Evolutionary conservation across 225 moss, liverwort and hornwort species (phyloP), one percentile per base, ranked within the genome.

Genomic region (Pseudoscleropodium purum): DNA sequence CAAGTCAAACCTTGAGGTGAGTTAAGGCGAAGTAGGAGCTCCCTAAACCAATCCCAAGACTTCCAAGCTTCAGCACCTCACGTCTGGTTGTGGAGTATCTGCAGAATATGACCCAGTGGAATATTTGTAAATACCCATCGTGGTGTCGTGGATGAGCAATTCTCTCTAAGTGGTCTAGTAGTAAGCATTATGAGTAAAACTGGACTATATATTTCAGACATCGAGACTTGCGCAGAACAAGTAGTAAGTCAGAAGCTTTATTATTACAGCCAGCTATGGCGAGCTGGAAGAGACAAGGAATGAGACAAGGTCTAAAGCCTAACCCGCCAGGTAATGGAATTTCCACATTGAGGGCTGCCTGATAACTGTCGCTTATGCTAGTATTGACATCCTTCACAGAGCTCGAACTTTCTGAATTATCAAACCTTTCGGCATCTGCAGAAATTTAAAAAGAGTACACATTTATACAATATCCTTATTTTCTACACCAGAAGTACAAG

Each of bases 51-150:
- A 96, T 81, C 52, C 89, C 89, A 81, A 97, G 92, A 84, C 95
- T 97, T 87, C 94, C 95, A 91, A 97, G 91, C 92, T 94, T 97
- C 93, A 97, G 91, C 85, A 97, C 91, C 86, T 99, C 96, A 88
- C 98, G 98, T 93, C 98, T 96, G 84, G 96, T 99, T 81, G 95
- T 96, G 86, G 77, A 88, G 74, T 73, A 92, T 93, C 96, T 96
- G 95, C 95, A 89, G 77, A 52, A 39, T 77, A 83, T 61, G 90
- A 82, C 64, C 91, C 92, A 86, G 89, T 83, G 63, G 81, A 87
- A 87, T 65, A 18, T 39, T 39, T 45, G 87, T 92, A 85, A 91
- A 89, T 57, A 80, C 63, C 74, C 83, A 83, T 49, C 54, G 75
- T 65, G 73, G 63, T 56, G 78, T 85, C 77, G 83, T 69, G 74